These are phyloP conservation scores for Oemleria cerasiformis DNA, from an alignment of 306 rosid species.

Conservation along the genomic window DNA sequence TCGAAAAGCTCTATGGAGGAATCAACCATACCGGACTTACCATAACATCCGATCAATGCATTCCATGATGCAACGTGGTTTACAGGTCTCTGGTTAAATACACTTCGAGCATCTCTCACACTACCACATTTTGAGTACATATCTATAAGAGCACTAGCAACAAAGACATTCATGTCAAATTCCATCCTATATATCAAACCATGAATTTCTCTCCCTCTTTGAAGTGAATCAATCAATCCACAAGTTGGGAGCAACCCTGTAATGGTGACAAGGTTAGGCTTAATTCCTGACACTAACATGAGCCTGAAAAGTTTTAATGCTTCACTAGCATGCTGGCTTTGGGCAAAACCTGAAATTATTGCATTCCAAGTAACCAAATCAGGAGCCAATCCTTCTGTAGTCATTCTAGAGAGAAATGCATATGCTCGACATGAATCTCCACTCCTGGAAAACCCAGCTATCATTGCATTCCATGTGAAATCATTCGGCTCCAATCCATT, in stretches of 20 bases:
- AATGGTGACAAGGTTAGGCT: constrained; percentile 51
- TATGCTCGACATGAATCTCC: constrained; percentile 34
- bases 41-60: constrained; percentile 68
- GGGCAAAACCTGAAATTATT: constrained; percentile 50
- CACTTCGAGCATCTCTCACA: constrained; percentile 36
- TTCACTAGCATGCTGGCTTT: constrained; percentile 34
- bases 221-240: constrained; percentile 42
- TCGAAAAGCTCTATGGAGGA: constrained; percentile 40
- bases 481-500: constrained; percentile 59
- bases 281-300: constrained; percentile 44
- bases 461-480: constrained; percentile 66
- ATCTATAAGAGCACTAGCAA: constrained; percentile 58
- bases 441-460: constrained; percentile 50
- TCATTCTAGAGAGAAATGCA: constrained; percentile 47
- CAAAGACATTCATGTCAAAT: constrained; percentile 43
- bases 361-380: constrained; percentile 68
- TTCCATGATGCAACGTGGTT: constrained; percentile 58
- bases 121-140: constrained; percentile 66
- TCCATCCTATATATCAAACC: constrained; percentile 51
- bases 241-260: constrained; percentile 58
- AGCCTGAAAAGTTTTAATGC: constrained; percentile 39
- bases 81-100: constrained; percentile 38
- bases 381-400: constrained; percentile 41
- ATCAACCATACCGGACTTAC: constrained; percentile 61
- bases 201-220: constrained; percentile 56